These are phyloP conservation scores for Candida piceae DNA, from an alignment of 805 yeast species.

Conservation along the genomic window DNA sequence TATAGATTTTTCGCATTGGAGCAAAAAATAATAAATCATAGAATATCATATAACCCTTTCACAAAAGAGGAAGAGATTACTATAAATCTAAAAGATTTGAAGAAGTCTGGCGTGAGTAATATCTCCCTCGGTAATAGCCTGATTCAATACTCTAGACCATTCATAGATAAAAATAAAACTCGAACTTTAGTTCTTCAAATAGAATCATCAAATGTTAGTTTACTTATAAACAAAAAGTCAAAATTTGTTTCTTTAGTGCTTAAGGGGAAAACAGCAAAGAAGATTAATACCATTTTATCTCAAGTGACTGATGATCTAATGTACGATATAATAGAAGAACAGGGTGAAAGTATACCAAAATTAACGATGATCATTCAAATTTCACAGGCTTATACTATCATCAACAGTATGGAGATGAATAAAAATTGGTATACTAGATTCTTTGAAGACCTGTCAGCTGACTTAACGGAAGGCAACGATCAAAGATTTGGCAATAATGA, in stretches of 20 bases:
- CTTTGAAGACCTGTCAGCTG: no score
- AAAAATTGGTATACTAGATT: constrained; percentile 24
- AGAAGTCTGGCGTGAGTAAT: constrained; percentile 29
- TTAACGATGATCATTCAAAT: constrained; percentile 20
- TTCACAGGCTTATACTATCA: constrained; percentile 13
- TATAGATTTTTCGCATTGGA: constrained; percentile 73
- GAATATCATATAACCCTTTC: constrained; percentile 48
- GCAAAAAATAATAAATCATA: constrained; percentile 56
- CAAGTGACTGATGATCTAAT: constrained; percentile 21
- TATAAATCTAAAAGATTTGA: constrained; percentile 43
- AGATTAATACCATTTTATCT: constrained; percentile 16
- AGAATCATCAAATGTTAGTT: constrained; percentile 26
- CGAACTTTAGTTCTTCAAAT: constrained; percentile 41
- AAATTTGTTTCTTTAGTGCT: constrained; percentile 21
- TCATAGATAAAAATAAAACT: constrained; percentile 30
- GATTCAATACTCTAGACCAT: constrained; percentile 42
- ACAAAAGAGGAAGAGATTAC: constrained; percentile 51
- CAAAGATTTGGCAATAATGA: no score
- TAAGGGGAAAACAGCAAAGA: constrained; percentile 23
- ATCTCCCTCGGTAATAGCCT: constrained; percentile 15
- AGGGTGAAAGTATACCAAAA: constrained; percentile 8
- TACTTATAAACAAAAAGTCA: constrained; percentile 30
- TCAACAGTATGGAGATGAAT: constrained; percentile 28
- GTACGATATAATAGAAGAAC: constrained; percentile 16
- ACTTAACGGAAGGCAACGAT: no score